A percentile compares a stretch with the other conserved stretches of the same genome.
These are phyloP conservation scores for Alternaria sp. DNA, from an alignment of 2,329 filamentous ascomycete species.

Conservation along the genomic window DNA sequence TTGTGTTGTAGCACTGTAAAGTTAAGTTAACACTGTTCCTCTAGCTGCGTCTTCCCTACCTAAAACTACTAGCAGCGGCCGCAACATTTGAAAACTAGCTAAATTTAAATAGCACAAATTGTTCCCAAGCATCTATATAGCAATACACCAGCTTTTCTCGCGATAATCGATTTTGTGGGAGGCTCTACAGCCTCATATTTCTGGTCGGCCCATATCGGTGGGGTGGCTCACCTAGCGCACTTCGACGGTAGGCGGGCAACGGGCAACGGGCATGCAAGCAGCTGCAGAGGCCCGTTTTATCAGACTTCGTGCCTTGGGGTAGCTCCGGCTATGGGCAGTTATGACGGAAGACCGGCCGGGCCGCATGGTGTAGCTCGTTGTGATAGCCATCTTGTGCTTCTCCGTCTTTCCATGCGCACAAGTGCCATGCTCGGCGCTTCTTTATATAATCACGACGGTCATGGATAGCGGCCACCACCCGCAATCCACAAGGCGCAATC, in stretches of 20 bases:
- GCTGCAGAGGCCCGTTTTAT: slow-evolving; percentile 16
- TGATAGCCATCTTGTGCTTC: slow-evolving; percentile 16
- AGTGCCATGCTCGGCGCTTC: slow-evolving; percentile 26
- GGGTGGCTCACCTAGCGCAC: not conserved
- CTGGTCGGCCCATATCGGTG: too few relatives aligned
- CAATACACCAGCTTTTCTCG: too few relatives aligned
- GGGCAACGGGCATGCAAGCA: slow-evolving; percentile 4
- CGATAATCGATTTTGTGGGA: too few relatives aligned
- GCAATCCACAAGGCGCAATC: slow-evolving; percentile 31
- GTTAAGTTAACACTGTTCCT: too few relatives aligned
- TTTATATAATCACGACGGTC: slow-evolving; percentile 24
- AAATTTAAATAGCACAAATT: too few relatives aligned
- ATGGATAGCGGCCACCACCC: slow-evolving; percentile 20
- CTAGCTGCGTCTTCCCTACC: too few relatives aligned
- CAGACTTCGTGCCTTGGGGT: slow-evolving; percentile 9
- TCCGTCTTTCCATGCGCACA: slow-evolving; percentile 16
- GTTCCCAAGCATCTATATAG: too few relatives aligned
- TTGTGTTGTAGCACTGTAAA: too few relatives aligned
- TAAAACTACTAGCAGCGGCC: too few relatives aligned
- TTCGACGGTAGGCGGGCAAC: too few relatives aligned
- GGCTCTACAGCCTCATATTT: too few relatives aligned
- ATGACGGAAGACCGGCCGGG: slow-evolving; percentile 26
- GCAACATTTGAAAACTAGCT: too few relatives aligned
- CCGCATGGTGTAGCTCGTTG: slow-evolving; percentile 15
- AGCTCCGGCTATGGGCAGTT: slow-evolving; percentile 14